Conservation (phyloP, 2,329 filamentous ascomycete genomes). For the Penicillium occitanis region DNA sequence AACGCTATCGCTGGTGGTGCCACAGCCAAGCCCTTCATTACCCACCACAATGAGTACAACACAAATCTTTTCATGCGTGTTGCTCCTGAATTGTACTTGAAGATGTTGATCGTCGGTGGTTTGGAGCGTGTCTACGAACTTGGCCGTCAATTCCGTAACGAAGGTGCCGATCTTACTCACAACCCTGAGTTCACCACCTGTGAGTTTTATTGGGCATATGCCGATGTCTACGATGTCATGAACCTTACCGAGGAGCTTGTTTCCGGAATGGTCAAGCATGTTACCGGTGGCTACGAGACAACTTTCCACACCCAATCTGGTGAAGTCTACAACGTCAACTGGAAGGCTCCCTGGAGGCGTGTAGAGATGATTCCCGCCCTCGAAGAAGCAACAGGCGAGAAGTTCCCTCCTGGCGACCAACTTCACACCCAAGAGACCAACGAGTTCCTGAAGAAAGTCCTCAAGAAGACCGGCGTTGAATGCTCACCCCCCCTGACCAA, state of each 20-base stretch:
- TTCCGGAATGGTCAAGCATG: slow-evolving; percentile 79
- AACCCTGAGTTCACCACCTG: slow-evolving; percentile 98
- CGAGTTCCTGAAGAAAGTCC: slow-evolving; percentile 77
- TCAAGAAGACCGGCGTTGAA: slow-evolving; percentile 87
- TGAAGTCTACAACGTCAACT: slow-evolving; percentile 88
- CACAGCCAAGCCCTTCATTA: slow-evolving; percentile 91
- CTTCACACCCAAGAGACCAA: slow-evolving; percentile 88
- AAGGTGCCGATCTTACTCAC: slow-evolving; percentile 87
- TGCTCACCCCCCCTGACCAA: slow-evolving; percentile 91
- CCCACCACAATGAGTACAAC: slow-evolving; percentile 92
- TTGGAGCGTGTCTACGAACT: slow-evolving; percentile 95
- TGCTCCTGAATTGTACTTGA: slow-evolving; percentile 92
- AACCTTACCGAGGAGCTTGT: slow-evolving; percentile 90
- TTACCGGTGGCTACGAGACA: slow-evolving; percentile 83
- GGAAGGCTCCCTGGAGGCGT: slow-evolving; percentile 89
- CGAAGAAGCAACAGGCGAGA: slow-evolving; percentile 85
- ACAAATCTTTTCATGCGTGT: slow-evolving; percentile 95
- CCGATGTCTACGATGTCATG: slow-evolving; percentile 89
- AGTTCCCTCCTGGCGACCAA: slow-evolving; percentile 85
- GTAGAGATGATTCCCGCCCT: slow-evolving; percentile 95
- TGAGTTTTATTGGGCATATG: slow-evolving; percentile 96
- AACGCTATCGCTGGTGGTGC: slow-evolving; percentile 93
- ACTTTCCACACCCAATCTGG: slow-evolving; percentile 83
- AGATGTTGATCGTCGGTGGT: slow-evolving; percentile 93
- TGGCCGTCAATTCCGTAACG: slow-evolving; percentile 93